Evolutionary conservation across 768 basidiomycete genomes (phyloP).

Genomic region (Boletus rex-veris): DNA sequence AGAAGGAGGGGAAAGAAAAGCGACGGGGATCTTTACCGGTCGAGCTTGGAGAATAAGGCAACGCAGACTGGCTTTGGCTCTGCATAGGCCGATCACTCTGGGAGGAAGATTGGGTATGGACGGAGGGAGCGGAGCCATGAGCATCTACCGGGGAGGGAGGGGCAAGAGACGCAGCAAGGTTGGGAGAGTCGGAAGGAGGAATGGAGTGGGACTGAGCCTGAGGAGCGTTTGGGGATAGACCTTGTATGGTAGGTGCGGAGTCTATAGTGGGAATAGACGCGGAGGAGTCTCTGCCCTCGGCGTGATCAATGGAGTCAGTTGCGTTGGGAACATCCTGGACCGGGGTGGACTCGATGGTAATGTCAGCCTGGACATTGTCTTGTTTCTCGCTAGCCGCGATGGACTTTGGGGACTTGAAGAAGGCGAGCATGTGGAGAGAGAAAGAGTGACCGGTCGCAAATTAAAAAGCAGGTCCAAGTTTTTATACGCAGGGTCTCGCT

Average conservation of each 20-base stretch:
- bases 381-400: background rate
- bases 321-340: background rate
- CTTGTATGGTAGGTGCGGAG: conserved; percentile 25
- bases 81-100: conserved; percentile 20
- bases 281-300: conserved; percentile 12
- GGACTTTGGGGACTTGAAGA: conserved; percentile 20
- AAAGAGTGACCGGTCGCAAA: conserved; percentile 1
- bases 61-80: conserved; percentile 27
- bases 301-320: background rate
- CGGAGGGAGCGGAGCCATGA: conserved; percentile 3
- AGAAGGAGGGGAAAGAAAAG: conserved; percentile 47
- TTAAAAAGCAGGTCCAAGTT: background rate
- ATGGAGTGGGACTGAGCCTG: background rate
- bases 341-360: background rate
- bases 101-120: conserved; percentile 14
- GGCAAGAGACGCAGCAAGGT: conserved; percentile 14
- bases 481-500: conserved; percentile 31
- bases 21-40: conserved; percentile 34
- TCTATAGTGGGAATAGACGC: conserved; percentile 22
- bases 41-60: conserved; percentile 21
- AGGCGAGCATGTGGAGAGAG: conserved; percentile 20
- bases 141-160: conserved; percentile 14
- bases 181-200: conserved; percentile 20
- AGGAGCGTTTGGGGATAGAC: background rate
- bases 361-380: conserved; percentile 2